These are phyloP conservation scores for Cryptococcus neoformans DNA, from an alignment of 1,284 basidiomycete genomes.

Conservation along the genomic window DNA sequence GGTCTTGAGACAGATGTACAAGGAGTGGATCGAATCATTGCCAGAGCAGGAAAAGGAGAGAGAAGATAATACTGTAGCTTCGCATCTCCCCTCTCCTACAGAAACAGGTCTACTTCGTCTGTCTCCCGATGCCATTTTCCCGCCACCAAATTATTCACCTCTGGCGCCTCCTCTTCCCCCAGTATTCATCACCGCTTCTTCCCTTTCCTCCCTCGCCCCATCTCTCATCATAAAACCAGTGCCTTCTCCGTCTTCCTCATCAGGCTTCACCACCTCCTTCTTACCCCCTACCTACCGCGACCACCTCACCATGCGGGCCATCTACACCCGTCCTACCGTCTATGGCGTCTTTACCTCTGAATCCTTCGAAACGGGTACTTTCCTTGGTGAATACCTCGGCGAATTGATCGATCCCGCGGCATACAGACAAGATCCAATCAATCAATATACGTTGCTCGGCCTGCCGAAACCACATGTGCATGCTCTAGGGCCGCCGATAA, in stretches of 20 bases:
- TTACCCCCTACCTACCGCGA: conserved; percentile 33
- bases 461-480: conserved; percentile 67
- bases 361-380: conserved; percentile 23
- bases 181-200: conserved; percentile 32
- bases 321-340: conserved; percentile 33
- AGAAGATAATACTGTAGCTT: conserved; percentile 3
- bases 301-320: conserved; percentile 32
- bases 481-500: conserved; percentile 72
- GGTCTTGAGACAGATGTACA: conserved; percentile 32
- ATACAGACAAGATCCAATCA: conserved; percentile 53
- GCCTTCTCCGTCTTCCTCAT: too few relatives aligned
- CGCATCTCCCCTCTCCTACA: conserved; percentile 34
- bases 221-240: conserved; percentile 5
- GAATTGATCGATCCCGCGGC: conserved; percentile 40
- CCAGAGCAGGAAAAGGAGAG: conserved; percentile 19
- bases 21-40: conserved; percentile 38
- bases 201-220: conserved; percentile 25
- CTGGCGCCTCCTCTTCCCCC: conserved; percentile 46
- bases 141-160: conserved; percentile 52
- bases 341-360: conserved; percentile 45
- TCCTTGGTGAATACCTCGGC: conserved; percentile 45
- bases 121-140: conserved; percentile 31
- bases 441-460: conserved; percentile 56
- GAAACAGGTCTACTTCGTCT: conserved; percentile 36
- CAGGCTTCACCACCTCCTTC: conserved; percentile 17